Base-by-base conservation (phyloP, 169 alveolate species). In the Eimeria sp. region DNA sequence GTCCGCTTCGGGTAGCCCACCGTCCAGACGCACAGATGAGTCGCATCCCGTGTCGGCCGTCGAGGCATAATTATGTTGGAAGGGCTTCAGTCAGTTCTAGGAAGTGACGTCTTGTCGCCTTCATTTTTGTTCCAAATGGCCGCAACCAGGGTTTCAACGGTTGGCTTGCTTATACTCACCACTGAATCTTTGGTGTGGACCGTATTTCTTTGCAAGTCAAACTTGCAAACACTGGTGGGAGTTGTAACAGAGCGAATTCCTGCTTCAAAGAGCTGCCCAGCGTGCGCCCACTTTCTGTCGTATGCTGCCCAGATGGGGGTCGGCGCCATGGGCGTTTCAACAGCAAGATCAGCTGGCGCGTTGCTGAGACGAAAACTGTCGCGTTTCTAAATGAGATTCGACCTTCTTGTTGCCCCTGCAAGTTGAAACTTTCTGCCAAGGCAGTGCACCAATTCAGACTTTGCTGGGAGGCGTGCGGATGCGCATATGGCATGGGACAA, bases 121-220 rank as follows among this genome's bases (percentile, higher is more conserved):
- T 49, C 37, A n/a, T 52, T 46, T 77, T 43, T 66, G 25, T 49
- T 49, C 40, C 66, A 52, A 46, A 49, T 49, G 64, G 85, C 87
- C 87, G 18, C 43, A 77, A 49, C 87, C 62, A 46, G 87, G 87
- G 87, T 77, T 77, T 77, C 64, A 77, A 43, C 87, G 43, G 87
- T 27, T 77, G 87, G 66, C 46, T 23, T 43, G n/a, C 64, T 46
- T 74, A 25, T 40, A 40, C 85, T 37, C 58, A 46, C 85, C 30
- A 49, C 64, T 49, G 87, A 77, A 27, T 52, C 62, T 43, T 52
- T 49, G 37, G 62, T 77, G 62, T 77, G 64, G n/a, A 11, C 18
- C 37, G n/a, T 74, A 74, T 74, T 40, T 54, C 30, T 40, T 77
- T 27, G 62, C 64, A 77, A 25, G 87, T 11, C 66, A 64, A 77